Evolutionary conservation across 2,329 filamentous ascomycete genomes (phyloP), one percentile per base, ranked within the genome.

Genomic region (Acephala macrosclerotiorum): DNA sequence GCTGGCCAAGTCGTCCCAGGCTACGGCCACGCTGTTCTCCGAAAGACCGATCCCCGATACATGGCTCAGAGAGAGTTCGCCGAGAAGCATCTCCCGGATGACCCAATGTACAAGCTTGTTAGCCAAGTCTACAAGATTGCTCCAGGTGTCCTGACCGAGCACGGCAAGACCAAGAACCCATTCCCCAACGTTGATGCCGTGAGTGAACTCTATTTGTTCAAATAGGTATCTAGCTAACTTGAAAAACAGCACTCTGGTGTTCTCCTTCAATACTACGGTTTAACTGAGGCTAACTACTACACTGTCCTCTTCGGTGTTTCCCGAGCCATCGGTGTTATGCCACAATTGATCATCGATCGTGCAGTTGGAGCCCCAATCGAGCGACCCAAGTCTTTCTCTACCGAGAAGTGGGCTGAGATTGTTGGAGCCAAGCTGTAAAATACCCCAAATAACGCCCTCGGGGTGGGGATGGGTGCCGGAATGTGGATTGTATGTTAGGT

Each of bases 121-220:
- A 96, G 92, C 88, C 96, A 99, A 87, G 96, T 99, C 76, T 99
- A 98, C 92, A 99, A 99, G 93, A 98, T 99, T 77, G 96, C 96
- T 72, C 96, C 96, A 72, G 92, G 91, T 78, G 96, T 99, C 77
- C 87, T 99, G 80, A 99, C 96, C 73, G 94, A 99, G 90, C 96
- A 99, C 87, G 96, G 96, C 85, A 99, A 99, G 93, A 98, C 95
- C 87, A 98, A 98, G 92, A 97, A 97, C 92, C 95, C 95, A 74
- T 98, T 88, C 89, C 96, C 96, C 83, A 98, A 98, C 86, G 95
- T 99, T 78, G 96, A 99, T 79, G 95, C 95, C 78, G 70, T 71
- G 66, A 68, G 66, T 53, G 4, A 16, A 7, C 2, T 16, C 65
- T 55, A 12, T 47, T 11, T 9, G 20, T 55, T 60, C 12, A 57